A percentile compares a stretch with the other conserved stretches of the same genome.
These are phyloP conservation scores for Fusarium penzigii DNA, from an alignment of 2,329 filamentous ascomycete species.

Conservation along the genomic window DNA sequence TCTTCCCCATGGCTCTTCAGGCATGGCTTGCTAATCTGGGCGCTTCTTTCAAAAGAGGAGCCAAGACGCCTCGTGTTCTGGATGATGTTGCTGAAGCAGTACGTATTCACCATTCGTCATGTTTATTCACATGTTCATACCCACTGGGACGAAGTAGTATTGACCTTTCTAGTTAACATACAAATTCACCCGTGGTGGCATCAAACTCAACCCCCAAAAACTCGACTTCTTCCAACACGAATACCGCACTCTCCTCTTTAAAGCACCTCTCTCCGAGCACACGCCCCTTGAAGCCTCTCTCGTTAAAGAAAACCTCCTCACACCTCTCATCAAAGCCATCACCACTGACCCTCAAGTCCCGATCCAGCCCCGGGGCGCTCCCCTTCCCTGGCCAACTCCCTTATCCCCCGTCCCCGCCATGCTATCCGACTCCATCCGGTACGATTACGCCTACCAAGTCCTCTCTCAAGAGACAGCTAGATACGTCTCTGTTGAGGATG, in stretches of 20 bases:
- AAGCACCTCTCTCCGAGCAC: slow-evolving; percentile 22
- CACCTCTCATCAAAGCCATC: slow-evolving; percentile 27
- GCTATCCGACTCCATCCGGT: slow-evolving; percentile 7
- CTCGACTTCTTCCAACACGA: slow-evolving; percentile 76
- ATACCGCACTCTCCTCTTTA: slow-evolving; percentile 48
- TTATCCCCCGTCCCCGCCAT: slow-evolving; percentile 31
- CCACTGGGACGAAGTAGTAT: slow-evolving; percentile 1
- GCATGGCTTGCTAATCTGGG: slow-evolving; percentile 82
- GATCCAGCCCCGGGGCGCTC: slow-evolving; percentile 21
- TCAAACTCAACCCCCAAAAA: slow-evolving; percentile 79
- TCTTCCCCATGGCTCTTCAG: slow-evolving; percentile 53
- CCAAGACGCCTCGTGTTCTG: slow-evolving; percentile 48
- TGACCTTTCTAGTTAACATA: slow-evolving; percentile 65
- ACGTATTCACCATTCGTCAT: slow-evolving; percentile 27
- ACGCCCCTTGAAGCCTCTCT: slow-evolving; percentile 21
- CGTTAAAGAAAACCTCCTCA: slow-evolving; percentile 18
- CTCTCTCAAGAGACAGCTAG: slow-evolving; percentile 22
- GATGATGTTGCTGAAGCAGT: slow-evolving; percentile 70
- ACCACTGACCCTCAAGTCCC: slow-evolving; percentile 17
- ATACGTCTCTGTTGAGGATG: slow-evolving; percentile 22
- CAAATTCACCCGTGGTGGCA: slow-evolving; percentile 89
- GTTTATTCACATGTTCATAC: not conserved
- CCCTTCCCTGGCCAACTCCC: slow-evolving; percentile 24
- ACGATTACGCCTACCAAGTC: slow-evolving; percentile 25
- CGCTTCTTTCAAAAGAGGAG: slow-evolving; percentile 33